phyloP scores from a whole-genome alignment of 2,329 filamentous ascomycete genomes.

The Myrmaecium sp. region DNA sequence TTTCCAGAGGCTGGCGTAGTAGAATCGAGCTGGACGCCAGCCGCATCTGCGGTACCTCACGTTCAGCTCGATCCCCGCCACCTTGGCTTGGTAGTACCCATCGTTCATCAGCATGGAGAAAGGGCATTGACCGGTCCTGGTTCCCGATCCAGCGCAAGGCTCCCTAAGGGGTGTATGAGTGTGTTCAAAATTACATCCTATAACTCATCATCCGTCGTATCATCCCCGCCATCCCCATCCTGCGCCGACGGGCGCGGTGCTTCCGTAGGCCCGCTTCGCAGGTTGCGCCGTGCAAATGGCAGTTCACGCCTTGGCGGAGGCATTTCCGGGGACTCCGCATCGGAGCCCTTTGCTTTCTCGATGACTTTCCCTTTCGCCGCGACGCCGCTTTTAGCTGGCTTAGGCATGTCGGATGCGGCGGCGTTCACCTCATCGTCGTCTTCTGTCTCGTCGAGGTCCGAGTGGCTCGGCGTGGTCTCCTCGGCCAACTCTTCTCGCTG shows the following conservation, averaged over 20 bases:
- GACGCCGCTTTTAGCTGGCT: slow-evolving; percentile 1
- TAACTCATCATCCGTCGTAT: slow-evolving; percentile 20
- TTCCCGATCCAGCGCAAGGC: no score
- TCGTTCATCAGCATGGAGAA: no score
- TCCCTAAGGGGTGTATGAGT: no score
- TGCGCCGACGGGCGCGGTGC: slow-evolving; percentile 5
- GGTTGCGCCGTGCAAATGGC: slow-evolving; percentile 14
- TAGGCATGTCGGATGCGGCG: slow-evolving; percentile 3
- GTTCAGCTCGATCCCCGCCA: no score
- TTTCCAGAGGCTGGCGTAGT: no score
- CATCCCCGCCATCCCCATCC: slow-evolving; percentile 11
- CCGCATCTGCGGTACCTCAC: no score
- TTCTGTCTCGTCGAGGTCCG: slow-evolving; percentile 16
- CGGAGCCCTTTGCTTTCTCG: slow-evolving; percentile 8
- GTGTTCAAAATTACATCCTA: neutral
- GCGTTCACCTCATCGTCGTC: slow-evolving; percentile 13
- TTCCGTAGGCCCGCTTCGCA: slow-evolving; percentile 6
- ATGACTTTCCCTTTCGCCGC: slow-evolving; percentile 6
- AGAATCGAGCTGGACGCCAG: no score
- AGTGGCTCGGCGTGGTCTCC: slow-evolving; percentile 15
- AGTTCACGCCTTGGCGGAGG: slow-evolving; percentile 19
- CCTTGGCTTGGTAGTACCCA: no score
- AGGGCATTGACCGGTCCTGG: no score
- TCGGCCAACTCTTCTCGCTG: slow-evolving; percentile 6
- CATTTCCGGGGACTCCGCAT: slow-evolving; percentile 5